phyloP scores from a whole-genome alignment of 2,329 filamentous ascomycete species.

The Trichoderma sp. region DNA sequence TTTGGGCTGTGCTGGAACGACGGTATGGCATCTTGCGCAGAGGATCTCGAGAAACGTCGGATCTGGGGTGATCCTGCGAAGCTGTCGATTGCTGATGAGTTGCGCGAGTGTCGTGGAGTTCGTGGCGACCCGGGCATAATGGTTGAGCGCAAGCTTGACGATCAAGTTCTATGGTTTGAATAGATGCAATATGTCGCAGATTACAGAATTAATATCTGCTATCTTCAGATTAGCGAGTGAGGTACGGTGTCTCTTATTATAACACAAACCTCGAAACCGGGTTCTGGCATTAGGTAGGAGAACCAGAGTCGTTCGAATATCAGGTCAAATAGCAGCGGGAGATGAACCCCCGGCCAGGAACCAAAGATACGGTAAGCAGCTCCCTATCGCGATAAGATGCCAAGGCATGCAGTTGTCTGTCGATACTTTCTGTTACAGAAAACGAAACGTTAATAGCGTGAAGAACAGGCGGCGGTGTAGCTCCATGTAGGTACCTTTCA shows the following conservation, averaged over 20 bases:
- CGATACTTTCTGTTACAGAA: neutral
- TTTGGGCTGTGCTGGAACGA: slow-evolving; percentile 52
- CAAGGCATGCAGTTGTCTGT: neutral
- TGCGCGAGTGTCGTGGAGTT: slow-evolving; percentile 61
- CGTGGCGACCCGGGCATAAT: slow-evolving; percentile 48
- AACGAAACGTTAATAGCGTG: neutral
- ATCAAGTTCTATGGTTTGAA: neutral
- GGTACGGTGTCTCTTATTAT: neutral
- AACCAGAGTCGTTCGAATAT: neutral
- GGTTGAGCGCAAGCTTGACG: slow-evolving; percentile 20
- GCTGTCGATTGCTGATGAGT: slow-evolving; percentile 57
- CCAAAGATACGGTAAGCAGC: slow-evolving; percentile 18
- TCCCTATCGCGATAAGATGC: slow-evolving; percentile 14
- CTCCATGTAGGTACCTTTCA: neutral
- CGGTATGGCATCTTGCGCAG: slow-evolving; percentile 51
- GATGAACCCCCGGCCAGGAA: neutral
- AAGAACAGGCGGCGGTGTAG: neutral
- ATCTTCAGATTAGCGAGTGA: neutral
- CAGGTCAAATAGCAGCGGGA: neutral
- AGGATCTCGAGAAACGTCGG: slow-evolving; percentile 54
- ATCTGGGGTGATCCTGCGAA: slow-evolving; percentile 47
- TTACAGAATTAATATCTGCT: neutral
- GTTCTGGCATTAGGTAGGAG: neutral
- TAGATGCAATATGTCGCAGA: neutral
- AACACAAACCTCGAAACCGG: neutral